phyloP scores from a whole-genome alignment of 257 asterid genomes.

The Pogostemon cablin region DNA sequence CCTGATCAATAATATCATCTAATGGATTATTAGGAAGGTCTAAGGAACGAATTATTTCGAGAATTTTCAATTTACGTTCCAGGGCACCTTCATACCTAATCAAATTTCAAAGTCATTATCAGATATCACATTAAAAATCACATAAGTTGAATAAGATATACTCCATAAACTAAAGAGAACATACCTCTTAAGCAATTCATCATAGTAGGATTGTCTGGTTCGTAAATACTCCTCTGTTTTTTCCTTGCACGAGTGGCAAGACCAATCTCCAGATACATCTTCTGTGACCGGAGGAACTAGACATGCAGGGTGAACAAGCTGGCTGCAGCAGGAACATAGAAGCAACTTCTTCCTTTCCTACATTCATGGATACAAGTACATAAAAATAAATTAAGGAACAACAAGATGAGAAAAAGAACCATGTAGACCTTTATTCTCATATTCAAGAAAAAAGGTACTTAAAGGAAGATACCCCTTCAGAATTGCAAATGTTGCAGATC shows the following conservation, averaged over 20 bases:
- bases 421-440: slow-evolving; percentile 11
- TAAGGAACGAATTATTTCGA: slow-evolving; percentile 81
- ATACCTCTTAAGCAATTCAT: slow-evolving; percentile 75
- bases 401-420: slow-evolving; percentile 9
- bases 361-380: slow-evolving; percentile 28
- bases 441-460: slow-evolving; percentile 18
- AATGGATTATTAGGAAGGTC: slow-evolving; percentile 98
- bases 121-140: slow-evolving; percentile 22
- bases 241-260: slow-evolving; percentile 88
- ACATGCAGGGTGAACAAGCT: slow-evolving; percentile 81
- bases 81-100: slow-evolving; percentile 84
- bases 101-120: slow-evolving; percentile 31
- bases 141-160: slow-evolving; percentile 18
- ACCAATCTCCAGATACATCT: slow-evolving; percentile 71
- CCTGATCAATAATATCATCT: slow-evolving; percentile 99
- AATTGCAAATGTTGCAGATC: slow-evolving; percentile 83
- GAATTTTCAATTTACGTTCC: slow-evolving; percentile 67
- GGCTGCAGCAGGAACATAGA: slow-evolving; percentile 90
- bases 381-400: not conserved
- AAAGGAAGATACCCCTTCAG: slow-evolving; percentile 69
- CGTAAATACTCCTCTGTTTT: slow-evolving; percentile 90
- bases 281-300: slow-evolving; percentile 83
- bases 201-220: slow-evolving; percentile 71
- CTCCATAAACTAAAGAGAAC: not conserved
- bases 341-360: slow-evolving; percentile 95